Evolutionary conservation across 1,139 yeast species (phyloP), one percentile per base, ranked within the genome.

Genomic region (Hyphopichia burtonii): DNA sequence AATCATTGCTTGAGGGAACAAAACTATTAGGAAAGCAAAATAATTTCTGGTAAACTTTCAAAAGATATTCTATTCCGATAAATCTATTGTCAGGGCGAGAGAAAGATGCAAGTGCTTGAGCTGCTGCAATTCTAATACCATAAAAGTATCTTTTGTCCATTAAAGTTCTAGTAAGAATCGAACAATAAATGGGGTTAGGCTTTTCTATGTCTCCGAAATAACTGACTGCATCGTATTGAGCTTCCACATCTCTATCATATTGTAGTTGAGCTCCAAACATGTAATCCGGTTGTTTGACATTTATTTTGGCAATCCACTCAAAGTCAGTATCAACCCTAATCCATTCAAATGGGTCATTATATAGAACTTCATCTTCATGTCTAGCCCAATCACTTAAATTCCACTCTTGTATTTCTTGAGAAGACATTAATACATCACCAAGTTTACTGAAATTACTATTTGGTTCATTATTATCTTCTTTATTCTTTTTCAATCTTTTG

Each of bases 281-380:
- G 58, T 89, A 87, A 56, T 90, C 98, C 0, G 96, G 96, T 61
- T 91, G 97, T 51, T 84, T 86, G 31, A 94, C 82, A 47, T 83
- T 76, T 23, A 88, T 71, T 49, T 78, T 79, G 44, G 96, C 89
- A 39, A 94, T 86, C 99, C 99, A 94, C 61, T 94, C 99, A 56
- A 86, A 87, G 62, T 94, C 99, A 0, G 97, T 91, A 65, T 94
- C 99, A 9, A 91, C 89, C 52, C 99, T 74, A 34, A 94, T 76
- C 99, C 99, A 94, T 57, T 94, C 99, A 65, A 90, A 94, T 0
- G 97, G 96, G 58, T 93, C 98, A 52, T 81, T 82, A 37, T 78
- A 73, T 17, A 64, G 50, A 15, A 57, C 57, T 39, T 83, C 91
- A 46, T 86, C 95, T 45, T 83, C 88, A 34, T 82, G 83, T 42